Base-by-base conservation (phyloP, 2,329 filamentous ascomycete species). In the Cercospora sp. region DNA sequence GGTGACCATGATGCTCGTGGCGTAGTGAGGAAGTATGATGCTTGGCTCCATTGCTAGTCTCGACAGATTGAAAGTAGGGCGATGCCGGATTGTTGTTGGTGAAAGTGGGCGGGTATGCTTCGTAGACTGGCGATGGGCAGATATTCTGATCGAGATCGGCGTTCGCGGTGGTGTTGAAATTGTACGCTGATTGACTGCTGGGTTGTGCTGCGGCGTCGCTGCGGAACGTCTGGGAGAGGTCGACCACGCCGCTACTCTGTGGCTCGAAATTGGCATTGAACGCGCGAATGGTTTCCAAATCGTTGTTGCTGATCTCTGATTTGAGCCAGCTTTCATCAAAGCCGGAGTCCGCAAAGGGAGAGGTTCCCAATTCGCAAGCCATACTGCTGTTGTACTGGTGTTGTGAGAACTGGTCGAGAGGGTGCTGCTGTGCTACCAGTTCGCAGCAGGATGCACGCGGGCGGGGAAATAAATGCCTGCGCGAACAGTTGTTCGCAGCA, bases 401-500 rank as follows among this genome's bases (percentile, higher is more conserved):
- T 59, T 18, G 6, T 63, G 45, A 57, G 48, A 26, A 64, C 9
- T 28, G 26, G 23, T 42, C 42, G 31, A 62, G 67, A 59, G 62
- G 20, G 45, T 30, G 31, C 20, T 67, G 48, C 57, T 53, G 72
- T 71, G 69, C 66, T 48, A 71, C 71, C 66, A 69, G 57, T 33
- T 60, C 33, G 70, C 55, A 71, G 69, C 61, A 55, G 51, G 33
- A 40, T 67, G 40, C 58, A 45, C 62, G 63, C 33, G 60, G 45
- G 42, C 60, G 33, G 58, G 58, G 30, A 42, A 60, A 64, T 63
- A 70, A 71, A 68, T 53, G 66, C 45, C 20, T 64, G 36, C 61
- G 65, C 65, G 70, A 71, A 72, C 68, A 60, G 60, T 48, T 63
- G 73, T 73, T 74, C 73, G 73, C 72, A 73, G 69, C 65, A 68